A percentile compares a stretch with the other conserved stretches of the same genome.
phyloP scores from a whole-genome alignment of 139 green algal species.

The Yamagishiella unicocca region DNA sequence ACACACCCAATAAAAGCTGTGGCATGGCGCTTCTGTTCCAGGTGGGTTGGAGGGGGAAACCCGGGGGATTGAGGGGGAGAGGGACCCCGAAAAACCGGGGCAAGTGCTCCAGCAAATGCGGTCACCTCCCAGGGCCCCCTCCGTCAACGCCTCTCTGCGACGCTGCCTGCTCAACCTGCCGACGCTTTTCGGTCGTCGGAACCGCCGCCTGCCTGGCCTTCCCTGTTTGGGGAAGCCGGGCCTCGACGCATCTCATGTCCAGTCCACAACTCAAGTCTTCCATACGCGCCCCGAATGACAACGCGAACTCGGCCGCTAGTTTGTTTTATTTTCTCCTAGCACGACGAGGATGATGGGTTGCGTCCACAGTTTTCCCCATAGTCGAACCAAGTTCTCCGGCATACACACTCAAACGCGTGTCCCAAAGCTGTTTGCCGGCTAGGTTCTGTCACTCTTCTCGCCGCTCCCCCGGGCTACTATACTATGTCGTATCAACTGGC shows the following conservation, averaged over 20 bases:
- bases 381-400: no score
- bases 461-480: not conserved
- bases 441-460: no score
- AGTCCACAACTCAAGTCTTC: no score
- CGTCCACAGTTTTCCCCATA: no score
- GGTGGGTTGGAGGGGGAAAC: no score
- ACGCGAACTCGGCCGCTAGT: no score
- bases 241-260: no score
- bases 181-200: not conserved
- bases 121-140: not conserved
- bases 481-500: not conserved
- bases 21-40: slow-evolving; percentile 40
- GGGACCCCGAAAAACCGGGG: no score
- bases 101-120: no score
- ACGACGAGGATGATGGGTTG: no score
- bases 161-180: not conserved
- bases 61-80: no score
- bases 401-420: not conserved
- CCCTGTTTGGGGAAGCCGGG: not conserved
- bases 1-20: slow-evolving; percentile 11
- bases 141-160: not conserved
- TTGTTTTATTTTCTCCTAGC: not conserved
- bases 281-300: no score
- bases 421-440: not conserved
- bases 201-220: not conserved